Percentiles rank a stretch among this genome's conserved stretches.
phyloP scores from a whole-genome alignment of 2,329 filamentous ascomycete genomes.

The Trichoderma afroharzianum region DNA sequence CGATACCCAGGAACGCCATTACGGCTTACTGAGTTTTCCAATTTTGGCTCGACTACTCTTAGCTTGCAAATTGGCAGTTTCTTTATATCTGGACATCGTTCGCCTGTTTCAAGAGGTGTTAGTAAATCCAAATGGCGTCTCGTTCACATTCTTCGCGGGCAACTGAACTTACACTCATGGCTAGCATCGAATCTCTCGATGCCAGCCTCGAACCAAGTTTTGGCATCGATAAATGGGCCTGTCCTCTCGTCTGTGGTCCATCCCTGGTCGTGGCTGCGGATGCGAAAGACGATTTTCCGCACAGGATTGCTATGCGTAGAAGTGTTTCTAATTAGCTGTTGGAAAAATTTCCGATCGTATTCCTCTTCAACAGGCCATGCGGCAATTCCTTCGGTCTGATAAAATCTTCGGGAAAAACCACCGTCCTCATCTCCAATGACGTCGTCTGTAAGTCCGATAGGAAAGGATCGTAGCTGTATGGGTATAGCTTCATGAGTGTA shows the following conservation, averaged over 20 bases:
- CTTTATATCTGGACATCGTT: neutral
- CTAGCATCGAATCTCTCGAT: constrained; percentile 51
- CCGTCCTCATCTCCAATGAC: neutral
- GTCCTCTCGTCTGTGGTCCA: constrained; percentile 38
- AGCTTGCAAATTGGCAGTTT: constrained; percentile 5
- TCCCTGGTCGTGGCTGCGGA: constrained; percentile 57
- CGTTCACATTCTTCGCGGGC: neutral
- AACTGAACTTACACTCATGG: neutral
- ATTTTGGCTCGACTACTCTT: neutral
- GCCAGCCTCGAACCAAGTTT: constrained; percentile 63
- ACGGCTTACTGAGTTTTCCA: neutral
- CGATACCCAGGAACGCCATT: neutral
- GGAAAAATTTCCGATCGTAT: constrained; percentile 28
- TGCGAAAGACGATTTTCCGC: constrained; percentile 60
- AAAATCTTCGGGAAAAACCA: neutral
- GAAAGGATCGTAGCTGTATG: constrained; percentile 9
- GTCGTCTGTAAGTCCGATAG: constrained; percentile 1
- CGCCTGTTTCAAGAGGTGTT: neutral
- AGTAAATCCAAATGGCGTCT: neutral
- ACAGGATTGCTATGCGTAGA: constrained; percentile 46
- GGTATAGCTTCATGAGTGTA: neutral
- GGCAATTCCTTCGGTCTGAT: neutral
- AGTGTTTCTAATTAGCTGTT: constrained; percentile 35
- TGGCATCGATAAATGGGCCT: constrained; percentile 40
- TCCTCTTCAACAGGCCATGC: neutral